phyloP scores from a whole-genome alignment of 169 alveolate genomes.

The Cryptosporidium muris region DNA sequence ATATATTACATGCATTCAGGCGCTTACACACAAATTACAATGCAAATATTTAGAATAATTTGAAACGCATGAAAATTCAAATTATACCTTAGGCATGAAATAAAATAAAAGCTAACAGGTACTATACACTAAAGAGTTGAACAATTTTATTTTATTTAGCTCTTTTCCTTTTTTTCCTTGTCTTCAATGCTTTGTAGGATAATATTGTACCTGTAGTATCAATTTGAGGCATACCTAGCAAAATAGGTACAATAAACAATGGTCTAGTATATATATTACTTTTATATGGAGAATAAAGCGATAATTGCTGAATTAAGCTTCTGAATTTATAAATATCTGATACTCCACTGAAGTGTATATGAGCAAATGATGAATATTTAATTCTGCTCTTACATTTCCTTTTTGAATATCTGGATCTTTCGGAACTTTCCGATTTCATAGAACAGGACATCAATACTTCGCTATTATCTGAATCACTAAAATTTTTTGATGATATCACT shows the following conservation, averaged over 20 bases:
- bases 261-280: constrained; percentile 3
- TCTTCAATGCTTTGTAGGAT: constrained; percentile 20
- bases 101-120: too few species aligned
- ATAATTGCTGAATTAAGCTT: neutral
- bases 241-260: constrained; percentile 27
- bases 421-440: neutral
- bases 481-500: constrained; percentile 15
- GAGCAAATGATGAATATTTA: neutral
- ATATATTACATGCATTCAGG: too few species aligned
- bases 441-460: neutral
- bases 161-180: neutral
- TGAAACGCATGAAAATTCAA: too few species aligned
- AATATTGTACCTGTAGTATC: constrained; percentile 20
- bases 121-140: too few species aligned
- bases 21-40: too few species aligned
- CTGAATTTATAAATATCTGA: neutral
- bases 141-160: neutral
- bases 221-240: constrained; percentile 57
- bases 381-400: constrained; percentile 4
- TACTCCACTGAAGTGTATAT: constrained; percentile 32
- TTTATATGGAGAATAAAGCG: constrained; percentile 11
- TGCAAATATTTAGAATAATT: too few species aligned
- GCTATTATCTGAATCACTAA: neutral
- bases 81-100: too few species aligned
- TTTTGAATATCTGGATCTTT: constrained; percentile 22